Evolutionary conservation across 1,139 yeast species (phyloP).

Genomic region (Sugiyamaella castrensis): DNA sequence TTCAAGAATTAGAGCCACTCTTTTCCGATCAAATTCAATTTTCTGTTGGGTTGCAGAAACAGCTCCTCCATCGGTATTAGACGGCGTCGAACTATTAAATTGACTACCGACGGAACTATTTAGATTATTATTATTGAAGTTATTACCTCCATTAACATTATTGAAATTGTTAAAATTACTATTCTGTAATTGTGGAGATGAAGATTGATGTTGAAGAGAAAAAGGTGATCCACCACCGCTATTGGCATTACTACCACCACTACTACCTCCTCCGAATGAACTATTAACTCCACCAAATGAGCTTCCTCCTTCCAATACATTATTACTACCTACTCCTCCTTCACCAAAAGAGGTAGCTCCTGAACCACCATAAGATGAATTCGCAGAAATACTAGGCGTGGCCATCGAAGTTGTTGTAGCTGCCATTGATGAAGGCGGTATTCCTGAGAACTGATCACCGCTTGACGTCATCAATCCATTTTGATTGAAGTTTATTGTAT

Average conservation of each 20-base stretch:
- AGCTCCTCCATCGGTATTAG: not conserved
- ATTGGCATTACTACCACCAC: not conserved
- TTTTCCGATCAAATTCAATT: slow-evolving; percentile 26
- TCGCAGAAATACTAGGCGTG: not conserved
- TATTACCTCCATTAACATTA: too few relatives aligned
- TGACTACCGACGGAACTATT: too few relatives aligned
- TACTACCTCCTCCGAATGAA: not conserved
- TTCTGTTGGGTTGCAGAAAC: slow-evolving; percentile 3
- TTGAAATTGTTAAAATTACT: too few relatives aligned
- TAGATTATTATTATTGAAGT: too few relatives aligned
- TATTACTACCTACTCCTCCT: not conserved
- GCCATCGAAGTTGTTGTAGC: not conserved
- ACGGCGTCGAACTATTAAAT: not conserved
- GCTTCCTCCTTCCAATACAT: not conserved
- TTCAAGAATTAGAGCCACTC: slow-evolving; percentile 31
- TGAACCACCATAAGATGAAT: not conserved
- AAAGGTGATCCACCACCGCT: too few relatives aligned
- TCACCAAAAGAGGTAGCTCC: not conserved
- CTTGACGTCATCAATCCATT: slow-evolving; percentile 3
- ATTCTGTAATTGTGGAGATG: too few relatives aligned
- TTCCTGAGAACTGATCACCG: slow-evolving; percentile 6
- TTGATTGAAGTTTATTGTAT: slow-evolving; percentile 2
- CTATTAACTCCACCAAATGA: not conserved
- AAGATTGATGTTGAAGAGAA: too few relatives aligned
- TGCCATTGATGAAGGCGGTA: not conserved